phyloP scores from a whole-genome alignment of 2,329 filamentous ascomycete species.

The Juglanconis oblonga region DNA sequence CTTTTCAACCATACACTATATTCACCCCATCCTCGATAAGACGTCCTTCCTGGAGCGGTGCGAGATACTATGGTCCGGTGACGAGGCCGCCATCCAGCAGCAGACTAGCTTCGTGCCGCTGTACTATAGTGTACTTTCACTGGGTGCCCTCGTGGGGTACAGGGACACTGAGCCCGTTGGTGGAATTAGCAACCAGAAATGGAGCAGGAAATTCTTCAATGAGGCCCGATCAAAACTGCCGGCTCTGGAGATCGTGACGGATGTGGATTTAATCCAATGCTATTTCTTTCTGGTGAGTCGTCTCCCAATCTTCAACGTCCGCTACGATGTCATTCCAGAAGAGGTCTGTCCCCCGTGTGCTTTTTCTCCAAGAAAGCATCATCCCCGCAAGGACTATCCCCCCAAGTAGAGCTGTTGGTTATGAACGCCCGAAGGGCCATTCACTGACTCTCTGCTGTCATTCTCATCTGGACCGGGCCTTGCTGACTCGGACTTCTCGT shows the following conservation, averaged over 20 bases:
- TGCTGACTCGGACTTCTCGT: not conserved
- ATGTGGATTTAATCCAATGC: slow-evolving; percentile 46
- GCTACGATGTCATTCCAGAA: not conserved
- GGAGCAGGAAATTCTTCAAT: slow-evolving; percentile 44
- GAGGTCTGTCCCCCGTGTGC: not conserved
- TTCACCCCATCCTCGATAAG: slow-evolving; percentile 33
- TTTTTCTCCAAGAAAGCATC: too few species aligned
- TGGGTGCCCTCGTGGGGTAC: slow-evolving; percentile 42
- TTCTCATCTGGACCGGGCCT: not conserved
- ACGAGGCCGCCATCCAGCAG: slow-evolving; percentile 22
- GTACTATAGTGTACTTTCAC: slow-evolving; percentile 44
- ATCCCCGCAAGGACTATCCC: too few species aligned
- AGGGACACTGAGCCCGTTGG: slow-evolving; percentile 40
- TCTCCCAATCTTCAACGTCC: not conserved
- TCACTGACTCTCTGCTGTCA: not conserved
- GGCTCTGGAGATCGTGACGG: slow-evolving; percentile 38
- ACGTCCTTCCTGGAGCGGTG: slow-evolving; percentile 39
- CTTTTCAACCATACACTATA: slow-evolving; percentile 45
- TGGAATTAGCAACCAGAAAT: slow-evolving; percentile 42
- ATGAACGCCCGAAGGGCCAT: too few species aligned
- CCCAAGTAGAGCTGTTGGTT: too few species aligned
- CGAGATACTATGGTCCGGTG: slow-evolving; percentile 38
- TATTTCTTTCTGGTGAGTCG: slow-evolving; percentile 40
- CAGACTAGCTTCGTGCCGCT: slow-evolving; percentile 40
- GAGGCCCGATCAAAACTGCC: slow-evolving; percentile 38